phyloP scores from a whole-genome alignment of 306 rosid species.

The Ammopiptanthus mongolicus region DNA sequence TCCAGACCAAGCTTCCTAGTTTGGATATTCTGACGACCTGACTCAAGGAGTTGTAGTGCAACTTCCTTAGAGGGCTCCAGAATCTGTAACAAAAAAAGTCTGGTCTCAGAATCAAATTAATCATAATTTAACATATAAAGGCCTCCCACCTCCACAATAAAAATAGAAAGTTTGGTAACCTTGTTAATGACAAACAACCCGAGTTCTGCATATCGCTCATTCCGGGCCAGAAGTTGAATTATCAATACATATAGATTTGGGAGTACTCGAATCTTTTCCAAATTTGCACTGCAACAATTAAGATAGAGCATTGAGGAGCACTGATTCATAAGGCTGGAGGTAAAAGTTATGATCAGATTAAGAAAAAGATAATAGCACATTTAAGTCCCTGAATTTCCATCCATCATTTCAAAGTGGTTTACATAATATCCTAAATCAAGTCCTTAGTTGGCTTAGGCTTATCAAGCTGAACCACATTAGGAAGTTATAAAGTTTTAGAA shows the following conservation, averaged over 20 bases:
- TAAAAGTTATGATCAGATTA: not conserved
- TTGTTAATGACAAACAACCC: slow-evolving; percentile 77
- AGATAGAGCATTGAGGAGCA: slow-evolving; percentile 7
- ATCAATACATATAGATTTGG: slow-evolving; percentile 69
- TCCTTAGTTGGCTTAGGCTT: not conserved
- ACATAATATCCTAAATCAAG: slow-evolving; percentile 14
- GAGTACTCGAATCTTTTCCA: slow-evolving; percentile 68
- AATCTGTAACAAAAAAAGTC: slow-evolving; percentile 48
- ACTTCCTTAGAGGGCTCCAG: slow-evolving; percentile 93
- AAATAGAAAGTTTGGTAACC: slow-evolving; percentile 39
- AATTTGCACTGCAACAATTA: slow-evolving; percentile 58
- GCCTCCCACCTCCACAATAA: not conserved
- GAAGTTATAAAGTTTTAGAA: not conserved
- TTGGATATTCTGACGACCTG: slow-evolving; percentile 68
- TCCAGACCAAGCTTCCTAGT: slow-evolving; percentile 89
- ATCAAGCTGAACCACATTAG: not conserved
- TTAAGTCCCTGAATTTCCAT: not conserved
- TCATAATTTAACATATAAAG: slow-evolving; percentile 14
- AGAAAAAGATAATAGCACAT: not conserved
- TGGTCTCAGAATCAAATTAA: slow-evolving; percentile 17
- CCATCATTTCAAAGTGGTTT: slow-evolving; percentile 18
- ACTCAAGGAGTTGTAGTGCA: slow-evolving; percentile 85
- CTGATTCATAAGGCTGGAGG: not conserved
- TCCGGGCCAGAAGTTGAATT: slow-evolving; percentile 69
- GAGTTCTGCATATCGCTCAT: slow-evolving; percentile 79